Percentiles rank a stretch among this genome's conserved stretches.
Conservation (phyloP, 176 grass and related monocot species). For the Triticum dicoccoides region DNA sequence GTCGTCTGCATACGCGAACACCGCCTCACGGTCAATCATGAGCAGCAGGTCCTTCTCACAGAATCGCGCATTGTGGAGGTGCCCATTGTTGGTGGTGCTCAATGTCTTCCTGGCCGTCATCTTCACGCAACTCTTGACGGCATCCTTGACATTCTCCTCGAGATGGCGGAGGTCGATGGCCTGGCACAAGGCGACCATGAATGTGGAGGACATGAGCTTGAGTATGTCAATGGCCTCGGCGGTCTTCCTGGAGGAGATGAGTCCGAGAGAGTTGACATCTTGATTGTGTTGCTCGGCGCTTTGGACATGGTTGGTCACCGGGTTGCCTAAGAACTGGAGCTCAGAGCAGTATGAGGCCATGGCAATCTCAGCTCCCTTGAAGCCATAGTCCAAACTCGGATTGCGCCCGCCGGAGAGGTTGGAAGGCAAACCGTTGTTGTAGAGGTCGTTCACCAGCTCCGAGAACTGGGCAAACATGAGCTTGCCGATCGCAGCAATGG, state of each 20-base stretch:
- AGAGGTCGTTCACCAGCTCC: constrained; percentile 80
- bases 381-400: constrained; percentile 86
- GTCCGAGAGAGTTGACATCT: constrained; percentile 83
- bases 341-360: constrained; percentile 94
- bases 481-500: constrained; percentile 59
- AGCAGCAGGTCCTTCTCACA: constrained; percentile 63
- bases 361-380: constrained; percentile 91
- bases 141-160: constrained; percentile 67
- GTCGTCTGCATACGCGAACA: constrained; percentile 70
- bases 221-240: constrained; percentile 76
- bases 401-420: constrained; percentile 86
- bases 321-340: constrained; percentile 80
- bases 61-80: constrained; percentile 53
- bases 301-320: constrained; percentile 86
- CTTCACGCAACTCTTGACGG: constrained; percentile 55
- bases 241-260: constrained; percentile 83
- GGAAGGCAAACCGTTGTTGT: constrained; percentile 84
- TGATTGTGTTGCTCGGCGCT: constrained; percentile 97
- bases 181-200: constrained; percentile 69
- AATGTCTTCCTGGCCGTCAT: constrained; percentile 51
- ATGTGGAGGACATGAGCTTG: constrained; percentile 95
- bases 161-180: constrained; percentile 69
- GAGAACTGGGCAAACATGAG: constrained; percentile 88
- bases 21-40: constrained; percentile 56
- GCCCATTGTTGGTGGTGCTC: constrained; percentile 27